A percentile compares a stretch with the other conserved stretches of the same genome.
phyloP scores from a whole-genome alignment of 306 rosid genomes.

The Vigna unguiculata region DNA sequence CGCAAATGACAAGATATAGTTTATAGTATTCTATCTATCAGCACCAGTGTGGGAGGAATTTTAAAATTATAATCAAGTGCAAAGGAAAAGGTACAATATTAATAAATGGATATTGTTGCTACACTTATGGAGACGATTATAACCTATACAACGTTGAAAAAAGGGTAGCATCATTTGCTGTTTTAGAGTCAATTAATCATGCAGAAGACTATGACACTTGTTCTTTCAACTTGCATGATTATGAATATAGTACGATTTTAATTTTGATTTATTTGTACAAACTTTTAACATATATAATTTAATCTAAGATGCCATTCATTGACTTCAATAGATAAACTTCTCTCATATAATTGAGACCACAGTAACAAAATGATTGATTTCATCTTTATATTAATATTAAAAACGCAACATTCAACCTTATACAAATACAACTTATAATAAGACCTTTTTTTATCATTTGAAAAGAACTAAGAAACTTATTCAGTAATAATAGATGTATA shows the following conservation, averaged over 20 bases:
- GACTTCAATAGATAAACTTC: not conserved
- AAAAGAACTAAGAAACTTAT: not conserved
- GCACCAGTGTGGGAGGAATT: not conserved
- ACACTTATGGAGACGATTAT: slow-evolving; percentile 11
- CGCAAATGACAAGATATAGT: not conserved
- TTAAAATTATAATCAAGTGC: slow-evolving; percentile 8
- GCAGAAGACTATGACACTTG: slow-evolving; percentile 33
- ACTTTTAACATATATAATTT: not conserved
- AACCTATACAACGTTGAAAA: slow-evolving; percentile 52
- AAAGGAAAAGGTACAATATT: slow-evolving; percentile 6
- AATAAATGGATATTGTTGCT: not conserved
- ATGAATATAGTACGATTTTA: not conserved
- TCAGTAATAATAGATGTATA: not conserved
- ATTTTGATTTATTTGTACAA: not conserved
- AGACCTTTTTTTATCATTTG: not conserved
- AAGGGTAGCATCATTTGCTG: slow-evolving; percentile 27
- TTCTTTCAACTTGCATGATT: slow-evolving; percentile 18
- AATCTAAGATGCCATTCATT: not conserved
- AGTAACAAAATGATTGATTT: not conserved
- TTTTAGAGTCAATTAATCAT: slow-evolving; percentile 47
- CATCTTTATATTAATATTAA: not conserved
- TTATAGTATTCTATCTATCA: not conserved
- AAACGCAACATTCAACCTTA: not conserved
- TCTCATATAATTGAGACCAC: not conserved
- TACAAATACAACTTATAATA: not conserved